These are phyloP conservation scores for Plenodomus biglobosus DNA, from an alignment of 2,329 filamentous ascomycete species.

Conservation along the genomic window DNA sequence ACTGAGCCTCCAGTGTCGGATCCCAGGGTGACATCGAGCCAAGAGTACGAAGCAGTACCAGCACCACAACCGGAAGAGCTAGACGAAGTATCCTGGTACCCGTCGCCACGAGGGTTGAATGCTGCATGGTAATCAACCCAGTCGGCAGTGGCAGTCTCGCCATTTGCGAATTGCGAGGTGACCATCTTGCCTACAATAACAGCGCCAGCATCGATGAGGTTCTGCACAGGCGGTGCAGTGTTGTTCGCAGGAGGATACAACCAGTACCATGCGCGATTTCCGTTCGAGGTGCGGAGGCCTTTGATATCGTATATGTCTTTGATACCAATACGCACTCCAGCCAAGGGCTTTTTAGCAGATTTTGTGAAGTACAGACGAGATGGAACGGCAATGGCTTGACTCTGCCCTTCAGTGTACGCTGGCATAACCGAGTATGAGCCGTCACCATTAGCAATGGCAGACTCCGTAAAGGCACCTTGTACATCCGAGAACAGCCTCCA, in stretches of 20 bases:
- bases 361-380: slow-evolving; percentile 56
- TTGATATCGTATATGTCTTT: slow-evolving; percentile 65
- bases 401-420: slow-evolving; percentile 34
- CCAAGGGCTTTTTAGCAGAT: slow-evolving; percentile 54
- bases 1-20: slow-evolving; percentile 56
- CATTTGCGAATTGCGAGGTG: slow-evolving; percentile 51
- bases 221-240: slow-evolving; percentile 56
- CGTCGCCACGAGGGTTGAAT: slow-evolving; percentile 50
- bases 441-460: slow-evolving; percentile 43
- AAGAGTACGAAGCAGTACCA: slow-evolving; percentile 49
- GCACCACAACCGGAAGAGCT: slow-evolving; percentile 53
- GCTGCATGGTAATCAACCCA: slow-evolving; percentile 51
- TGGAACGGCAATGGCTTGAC: slow-evolving; percentile 54
- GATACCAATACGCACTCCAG: slow-evolving; percentile 63
- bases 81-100: slow-evolving; percentile 50
- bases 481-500: slow-evolving; percentile 55
- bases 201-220: slow-evolving; percentile 62
- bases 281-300: slow-evolving; percentile 59
- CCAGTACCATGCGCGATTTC: slow-evolving; percentile 60
- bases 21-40: slow-evolving; percentile 55
- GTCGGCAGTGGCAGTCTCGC: slow-evolving; percentile 54
- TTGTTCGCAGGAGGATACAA: slow-evolving; percentile 52
- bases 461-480: slow-evolving; percentile 54
- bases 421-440: slow-evolving; percentile 50
- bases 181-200: slow-evolving; percentile 52